These are phyloP conservation scores for Rhizophagus clarus DNA, from an alignment of 192 early-diverging fungal species.

Conservation along the genomic window DNA sequence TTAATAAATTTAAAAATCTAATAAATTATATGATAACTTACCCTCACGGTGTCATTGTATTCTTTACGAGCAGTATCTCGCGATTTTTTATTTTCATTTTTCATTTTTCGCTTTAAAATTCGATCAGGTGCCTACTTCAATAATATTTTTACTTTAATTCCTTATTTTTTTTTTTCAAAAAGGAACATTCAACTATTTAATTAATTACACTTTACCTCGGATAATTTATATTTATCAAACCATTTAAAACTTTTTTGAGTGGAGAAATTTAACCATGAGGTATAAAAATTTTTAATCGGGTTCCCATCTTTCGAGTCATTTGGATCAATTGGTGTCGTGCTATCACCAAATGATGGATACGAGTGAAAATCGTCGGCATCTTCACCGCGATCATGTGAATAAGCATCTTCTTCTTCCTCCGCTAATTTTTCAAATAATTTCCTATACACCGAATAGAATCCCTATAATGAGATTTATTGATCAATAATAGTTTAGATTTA, in stretches of 20 bases:
- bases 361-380: conserved; percentile 38
- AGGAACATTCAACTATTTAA: not conserved
- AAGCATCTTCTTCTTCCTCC: conserved; percentile 77
- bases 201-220: conserved; percentile 50
- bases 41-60: conserved; percentile 73
- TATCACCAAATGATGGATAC: conserved; percentile 70
- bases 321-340: conserved; percentile 66
- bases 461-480: conserved; percentile 35
- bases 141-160: not conserved
- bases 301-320: conserved; percentile 46
- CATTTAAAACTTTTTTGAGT: conserved; percentile 90
- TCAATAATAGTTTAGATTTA: not conserved
- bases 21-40: conserved; percentile 33
- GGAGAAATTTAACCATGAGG: conserved; percentile 79
- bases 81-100: conserved; percentile 86
- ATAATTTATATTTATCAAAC: conserved; percentile 85
- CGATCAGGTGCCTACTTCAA: conserved; percentile 71
- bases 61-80: conserved; percentile 75
- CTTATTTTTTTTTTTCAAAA: not conserved
- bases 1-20: not conserved
- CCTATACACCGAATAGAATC: conserved; percentile 83
- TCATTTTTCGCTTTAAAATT: conserved; percentile 77
- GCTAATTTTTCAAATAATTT: conserved; percentile 77
- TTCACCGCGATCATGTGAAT: conserved; percentile 43
- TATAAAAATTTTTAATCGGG: conserved; percentile 73